These are phyloP conservation scores for Gynochthodes officinalis DNA, from an alignment of 257 asterid species.

Conservation along the genomic window DNA sequence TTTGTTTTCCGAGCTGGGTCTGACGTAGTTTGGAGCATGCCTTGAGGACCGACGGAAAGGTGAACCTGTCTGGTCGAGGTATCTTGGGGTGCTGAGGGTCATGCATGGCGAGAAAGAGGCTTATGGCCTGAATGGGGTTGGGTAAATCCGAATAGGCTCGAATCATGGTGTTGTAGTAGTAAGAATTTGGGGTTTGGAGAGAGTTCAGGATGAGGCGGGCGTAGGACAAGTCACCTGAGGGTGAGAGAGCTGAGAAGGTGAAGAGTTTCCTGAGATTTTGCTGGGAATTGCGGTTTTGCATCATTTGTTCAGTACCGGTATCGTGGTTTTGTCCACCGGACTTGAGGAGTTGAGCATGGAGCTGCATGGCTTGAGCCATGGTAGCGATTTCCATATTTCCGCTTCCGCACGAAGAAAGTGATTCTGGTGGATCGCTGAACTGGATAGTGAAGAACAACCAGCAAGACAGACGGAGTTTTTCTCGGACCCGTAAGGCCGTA, in stretches of 20 bases:
- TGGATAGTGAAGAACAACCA: too few species aligned
- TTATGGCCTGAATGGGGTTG: constrained; percentile 22
- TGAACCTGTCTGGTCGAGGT: constrained; percentile 30
- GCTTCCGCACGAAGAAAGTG: too few species aligned
- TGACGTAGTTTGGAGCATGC: constrained; percentile 23
- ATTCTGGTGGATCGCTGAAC: too few species aligned
- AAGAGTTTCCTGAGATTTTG: constrained; percentile 24
- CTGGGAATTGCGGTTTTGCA: neutral
- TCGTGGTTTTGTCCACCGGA: constrained; percentile 14
- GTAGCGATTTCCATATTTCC: constrained; percentile 25
- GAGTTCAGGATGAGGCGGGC: constrained; percentile 27
- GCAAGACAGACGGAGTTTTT: too few species aligned
- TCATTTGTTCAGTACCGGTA: neutral
- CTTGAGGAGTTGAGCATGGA: constrained; percentile 30
- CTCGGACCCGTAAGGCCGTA: too few species aligned
- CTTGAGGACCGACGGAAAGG: constrained; percentile 30
- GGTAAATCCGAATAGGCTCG: constrained; percentile 31
- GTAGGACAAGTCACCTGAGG: constrained; percentile 25
- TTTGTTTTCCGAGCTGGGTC: constrained; percentile 17
- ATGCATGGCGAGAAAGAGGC: constrained; percentile 25
- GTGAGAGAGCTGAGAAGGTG: constrained; percentile 35
- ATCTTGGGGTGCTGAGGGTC: neutral
- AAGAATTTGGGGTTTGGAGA: constrained; percentile 22
- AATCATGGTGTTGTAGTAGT: constrained; percentile 28
- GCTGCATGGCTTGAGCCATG: constrained; percentile 29